Evolutionary conservation across 2,329 filamentous ascomycete species (phyloP).

Genomic region (Fusarium haematococcum): DNA sequence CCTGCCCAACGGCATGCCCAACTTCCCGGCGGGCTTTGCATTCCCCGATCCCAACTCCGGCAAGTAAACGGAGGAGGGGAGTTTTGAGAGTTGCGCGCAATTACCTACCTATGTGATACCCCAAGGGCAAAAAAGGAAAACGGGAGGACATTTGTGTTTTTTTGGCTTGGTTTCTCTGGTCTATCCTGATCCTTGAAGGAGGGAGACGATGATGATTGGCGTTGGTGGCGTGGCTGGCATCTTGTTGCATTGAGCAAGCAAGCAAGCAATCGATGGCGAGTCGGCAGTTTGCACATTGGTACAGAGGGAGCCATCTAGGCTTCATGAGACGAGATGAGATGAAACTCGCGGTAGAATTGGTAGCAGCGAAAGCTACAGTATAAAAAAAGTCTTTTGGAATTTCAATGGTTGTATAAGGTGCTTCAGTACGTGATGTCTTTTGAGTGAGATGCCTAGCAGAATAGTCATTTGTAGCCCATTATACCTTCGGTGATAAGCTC

Average conservation of each 20-base stretch:
- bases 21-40: constrained; percentile 54
- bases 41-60: constrained; percentile 51
- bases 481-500: not conserved
- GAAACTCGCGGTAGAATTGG: constrained; percentile 1
- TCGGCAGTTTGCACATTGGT: constrained; percentile 3
- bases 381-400: constrained; percentile 29
- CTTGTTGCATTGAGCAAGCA: constrained; percentile 13
- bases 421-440: not conserved
- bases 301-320: not conserved
- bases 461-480: not conserved
- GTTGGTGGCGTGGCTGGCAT: constrained; percentile 23
- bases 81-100: constrained; percentile 16
- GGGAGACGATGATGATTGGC: constrained; percentile 17
- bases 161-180: constrained; percentile 26
- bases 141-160: constrained; percentile 26
- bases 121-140: constrained; percentile 17
- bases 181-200: constrained; percentile 6
- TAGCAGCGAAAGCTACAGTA: constrained; percentile 18
- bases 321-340: constrained; percentile 4
- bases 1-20: constrained; percentile 57
- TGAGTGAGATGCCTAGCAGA: not conserved
- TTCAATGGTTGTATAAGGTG: not conserved
- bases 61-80: constrained; percentile 16
- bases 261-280: constrained; percentile 9
- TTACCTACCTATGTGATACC: constrained; percentile 36